Conservation (phyloP, 306 rosid species). For the Prinsepia uniflora region DNA sequence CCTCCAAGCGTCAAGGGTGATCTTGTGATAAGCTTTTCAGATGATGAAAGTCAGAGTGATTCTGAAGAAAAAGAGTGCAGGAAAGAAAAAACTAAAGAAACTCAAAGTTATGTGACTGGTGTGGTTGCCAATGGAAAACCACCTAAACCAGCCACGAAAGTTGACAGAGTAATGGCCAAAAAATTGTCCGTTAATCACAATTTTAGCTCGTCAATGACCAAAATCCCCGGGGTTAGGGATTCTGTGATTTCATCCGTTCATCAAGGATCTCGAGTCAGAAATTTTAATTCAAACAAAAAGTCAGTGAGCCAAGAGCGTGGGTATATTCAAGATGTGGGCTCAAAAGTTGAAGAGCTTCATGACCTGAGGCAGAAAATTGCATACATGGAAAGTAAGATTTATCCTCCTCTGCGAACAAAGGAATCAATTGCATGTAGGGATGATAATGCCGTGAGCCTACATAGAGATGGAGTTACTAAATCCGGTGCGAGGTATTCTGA, state of each 20-base stretch:
- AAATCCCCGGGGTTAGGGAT: conserved; percentile 44
- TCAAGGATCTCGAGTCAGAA: conserved; percentile 52
- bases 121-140: conserved; percentile 40
- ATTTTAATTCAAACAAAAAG: conserved; percentile 40
- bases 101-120: conserved; percentile 36
- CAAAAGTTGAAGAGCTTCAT: conserved; percentile 36
- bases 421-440: conserved; percentile 51
- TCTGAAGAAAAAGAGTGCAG: conserved; percentile 36
- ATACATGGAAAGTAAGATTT: conserved; percentile 74
- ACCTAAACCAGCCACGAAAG: conserved; percentile 35
- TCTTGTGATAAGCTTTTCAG: conserved; percentile 95
- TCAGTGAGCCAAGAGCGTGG: conserved; percentile 43
- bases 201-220: conserved; percentile 39
- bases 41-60: conserved; percentile 85
- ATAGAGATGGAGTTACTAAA: conserved; percentile 42
- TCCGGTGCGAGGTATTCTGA: conserved; percentile 27
- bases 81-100: conserved; percentile 36
- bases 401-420: conserved; percentile 66
- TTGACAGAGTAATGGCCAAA: conserved; percentile 49
- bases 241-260: conserved; percentile 38
- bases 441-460: conserved; percentile 36
- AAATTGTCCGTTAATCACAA: conserved; percentile 40
- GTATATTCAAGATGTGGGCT: conserved; percentile 36
- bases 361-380: conserved; percentile 96
- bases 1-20: conserved; percentile 40